Evolutionary conservation across 2,329 filamentous ascomycete species (phyloP), one percentile per base, ranked within the genome.

Genomic region (Berkeleyomyces basicola): DNA sequence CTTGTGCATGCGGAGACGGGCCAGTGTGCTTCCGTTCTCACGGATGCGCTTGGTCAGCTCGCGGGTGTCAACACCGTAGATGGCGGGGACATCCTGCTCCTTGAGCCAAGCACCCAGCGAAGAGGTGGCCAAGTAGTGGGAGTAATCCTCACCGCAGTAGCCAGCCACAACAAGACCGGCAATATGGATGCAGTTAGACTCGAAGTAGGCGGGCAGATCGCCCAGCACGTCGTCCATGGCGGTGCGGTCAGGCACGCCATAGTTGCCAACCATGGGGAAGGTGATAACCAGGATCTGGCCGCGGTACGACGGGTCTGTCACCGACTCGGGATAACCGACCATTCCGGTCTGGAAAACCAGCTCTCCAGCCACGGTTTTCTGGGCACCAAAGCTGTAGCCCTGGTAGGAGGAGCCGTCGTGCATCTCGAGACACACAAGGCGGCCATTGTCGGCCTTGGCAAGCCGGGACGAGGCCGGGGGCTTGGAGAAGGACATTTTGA

Each of bases 281-380:
- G 92, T 99, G 70, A 97, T 85, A 74, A 97, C 91, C 69, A 99
- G 82, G 69, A 99, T 96, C 77, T 99, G 92, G 66, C 88, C 88
- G 59, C 87, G 86, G 75, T 93, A 92, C 59, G 88, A 92, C 68
- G 88, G 88, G 72, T 93, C 88, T 65, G 88, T 92, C 69, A 93
- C 81, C 58, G 87, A 95, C 79, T 99, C 93, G 49, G 93, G 91
- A 74, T 99, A 99, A 71, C 93, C 93, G 69, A 97, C 93, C 91
- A 97, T 96, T 75, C 93, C 93, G 64, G 93, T 99, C 81, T 97
- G 92, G 79, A 99, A 99, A 76, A 99, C 93, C 73, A 99, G 81
- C 80, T 99, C 93, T 74, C 93, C 93, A 68, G 92, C 88, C 71
- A 95, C 84, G 77, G 89, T 96, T 82, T 91, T 96, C 71, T 89